Evolutionary conservation across 2,329 filamentous ascomycete species (phyloP).

Genomic region (Lasiodiplodia theobromae): DNA sequence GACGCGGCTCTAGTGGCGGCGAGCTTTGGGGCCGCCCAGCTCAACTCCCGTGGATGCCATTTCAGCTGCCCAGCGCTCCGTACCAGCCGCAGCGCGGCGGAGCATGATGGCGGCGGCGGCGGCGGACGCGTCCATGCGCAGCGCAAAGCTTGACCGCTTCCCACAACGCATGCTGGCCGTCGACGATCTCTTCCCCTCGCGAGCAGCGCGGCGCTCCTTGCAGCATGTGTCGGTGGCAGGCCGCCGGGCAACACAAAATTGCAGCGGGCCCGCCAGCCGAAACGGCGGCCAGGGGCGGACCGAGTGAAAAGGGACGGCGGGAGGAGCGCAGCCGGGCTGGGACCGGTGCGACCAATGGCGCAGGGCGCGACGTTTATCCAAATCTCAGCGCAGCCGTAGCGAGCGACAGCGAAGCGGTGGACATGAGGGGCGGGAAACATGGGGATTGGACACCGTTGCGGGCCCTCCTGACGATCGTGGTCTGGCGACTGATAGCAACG

Average conservation of each 20-base stretch:
- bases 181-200: conserved; percentile 12
- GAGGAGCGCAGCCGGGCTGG: conserved; percentile 12
- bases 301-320: conserved; percentile 23
- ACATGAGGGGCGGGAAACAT: conserved; percentile 22
- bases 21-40: background rate
- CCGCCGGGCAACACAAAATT: conserved; percentile 10
- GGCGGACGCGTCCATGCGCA: background rate
- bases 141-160: conserved; percentile 14
- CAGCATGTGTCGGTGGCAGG: conserved; percentile 11
- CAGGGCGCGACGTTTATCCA: conserved; percentile 20
- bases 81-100: too few relatives aligned
- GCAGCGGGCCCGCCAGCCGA: conserved; percentile 24
- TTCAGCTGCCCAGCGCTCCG: background rate
- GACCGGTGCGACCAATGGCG: conserved; percentile 8
- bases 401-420: conserved; percentile 19
- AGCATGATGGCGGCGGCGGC: too few relatives aligned
- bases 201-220: conserved; percentile 11
- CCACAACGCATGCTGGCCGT: background rate
- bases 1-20: conserved; percentile 8
- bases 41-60: background rate
- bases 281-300: conserved; percentile 25
- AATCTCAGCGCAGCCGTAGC: conserved; percentile 20
- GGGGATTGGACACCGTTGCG: conserved; percentile 17
- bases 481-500: conserved; percentile 2
- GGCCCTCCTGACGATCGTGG: conserved; percentile 26